Evolutionary conservation across 306 rosid genomes (phyloP).

Genomic region (Bauhinia variegata): DNA sequence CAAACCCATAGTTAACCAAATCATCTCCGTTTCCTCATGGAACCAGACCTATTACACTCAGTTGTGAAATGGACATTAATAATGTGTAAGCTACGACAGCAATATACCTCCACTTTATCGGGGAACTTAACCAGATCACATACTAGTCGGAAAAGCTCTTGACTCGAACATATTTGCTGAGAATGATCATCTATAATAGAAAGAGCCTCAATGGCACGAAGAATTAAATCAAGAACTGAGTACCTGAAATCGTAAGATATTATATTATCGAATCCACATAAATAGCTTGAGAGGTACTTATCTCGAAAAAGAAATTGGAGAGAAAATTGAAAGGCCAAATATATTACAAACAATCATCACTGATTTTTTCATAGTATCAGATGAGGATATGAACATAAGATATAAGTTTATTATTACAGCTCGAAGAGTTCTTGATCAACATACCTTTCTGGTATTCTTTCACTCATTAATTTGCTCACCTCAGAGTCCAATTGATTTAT

Average conservation of each 20-base stretch:
- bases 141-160: conserved; percentile 63
- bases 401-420: conserved; percentile 19
- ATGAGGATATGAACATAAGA: conserved; percentile 23
- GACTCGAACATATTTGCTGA: conserved; percentile 71
- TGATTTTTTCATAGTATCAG: conserved; percentile 21
- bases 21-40: conserved; percentile 21
- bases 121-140: conserved; percentile 68
- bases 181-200: conserved; percentile 77
- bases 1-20: conserved; percentile 27
- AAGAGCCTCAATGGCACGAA: conserved; percentile 75
- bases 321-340: conserved; percentile 13
- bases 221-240: conserved; percentile 71
- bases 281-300: conserved; percentile 8
- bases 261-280: conserved; percentile 19
- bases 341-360: conserved; percentile 4
- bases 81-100: conserved; percentile 26
- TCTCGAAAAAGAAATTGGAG: conserved; percentile 19
- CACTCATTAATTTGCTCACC: conserved; percentile 56
- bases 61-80: conserved; percentile 12
- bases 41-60: not conserved
- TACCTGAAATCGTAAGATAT: conserved; percentile 59
- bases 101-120: conserved; percentile 86
- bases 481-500: conserved; percentile 70
- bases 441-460: conserved; percentile 81
- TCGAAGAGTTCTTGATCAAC: conserved; percentile 28